Base-by-base conservation (phyloP, 805 yeast genomes). In the Debaryomyces prosopidis region DNA sequence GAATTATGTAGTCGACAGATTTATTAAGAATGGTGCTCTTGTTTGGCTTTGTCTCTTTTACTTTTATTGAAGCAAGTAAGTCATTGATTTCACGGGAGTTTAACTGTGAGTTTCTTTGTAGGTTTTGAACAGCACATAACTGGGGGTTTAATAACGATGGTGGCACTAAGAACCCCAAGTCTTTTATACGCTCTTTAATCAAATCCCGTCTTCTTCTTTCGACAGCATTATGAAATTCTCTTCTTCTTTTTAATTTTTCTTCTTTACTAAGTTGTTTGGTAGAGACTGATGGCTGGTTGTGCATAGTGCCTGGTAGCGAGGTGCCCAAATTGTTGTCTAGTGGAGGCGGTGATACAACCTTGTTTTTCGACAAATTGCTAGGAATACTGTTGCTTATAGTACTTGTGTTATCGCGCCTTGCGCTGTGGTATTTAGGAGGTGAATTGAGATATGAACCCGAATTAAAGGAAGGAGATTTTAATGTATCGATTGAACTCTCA, bases 191-290 rank as follows among this genome's bases (percentile, higher is more conserved):
- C 58, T 87, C 95, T 62, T 91, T 90, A 58, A 91, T 91, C 54
- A 89, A 74, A 63, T 92, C 98, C 50, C 98, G 76, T 59, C 98
- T 78, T 54, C 96, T 76, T 56, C 97, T 77, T 65, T 91, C 98
- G 4, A 91, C 97, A 1, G 96, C 96, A 60, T 91, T 91, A 64
- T 91, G 98, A 50, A 89, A 84, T 60, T 90, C 96, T 48, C 96
- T 71, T 50, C 96, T 77, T 50, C 96, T 76, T 49, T 82, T 79
- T 43, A 87, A 63, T 58, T 86, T 87, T 47, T 85, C 89, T 43
- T 86, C 95, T 57, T 81, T 82, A 3, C 78, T 65, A 50, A 73
- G 55, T 44, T 65, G 73, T 45, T 67, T 70, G 3, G 72, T 59
- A 6, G 69, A 58, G 4, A 55, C 45, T 0, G 50, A 27, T 2